phyloP scores from a whole-genome alignment of 148 eudicot species.

The Pouteria glomerata region DNA sequence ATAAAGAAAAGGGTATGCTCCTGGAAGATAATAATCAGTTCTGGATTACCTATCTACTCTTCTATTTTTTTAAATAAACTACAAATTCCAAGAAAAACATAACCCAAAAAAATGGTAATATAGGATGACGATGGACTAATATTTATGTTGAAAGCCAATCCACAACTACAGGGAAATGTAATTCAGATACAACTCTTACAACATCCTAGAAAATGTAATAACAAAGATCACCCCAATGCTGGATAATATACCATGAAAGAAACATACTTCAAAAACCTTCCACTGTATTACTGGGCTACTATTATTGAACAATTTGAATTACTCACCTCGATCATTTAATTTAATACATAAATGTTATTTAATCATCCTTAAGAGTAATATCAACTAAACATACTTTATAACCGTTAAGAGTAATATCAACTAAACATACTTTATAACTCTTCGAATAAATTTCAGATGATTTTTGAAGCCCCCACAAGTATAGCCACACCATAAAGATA shows the following conservation, averaged over 20 bases:
- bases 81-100: background rate
- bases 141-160: background rate
- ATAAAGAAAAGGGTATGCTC: too few relatives aligned
- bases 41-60: background rate
- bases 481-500: background rate
- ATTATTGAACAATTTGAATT: too few relatives aligned
- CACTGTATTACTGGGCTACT: too few relatives aligned
- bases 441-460: too few relatives aligned
- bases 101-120: background rate
- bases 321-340: background rate
- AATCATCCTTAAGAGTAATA: background rate
- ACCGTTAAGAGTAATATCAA: background rate
- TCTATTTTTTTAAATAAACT: background rate
- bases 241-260: background rate
- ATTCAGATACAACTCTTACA: background rate
- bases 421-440: too few relatives aligned
- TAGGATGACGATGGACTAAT: background rate
- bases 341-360: background rate
- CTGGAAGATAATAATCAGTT: too few relatives aligned
- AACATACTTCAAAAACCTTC: background rate
- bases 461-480: background rate
- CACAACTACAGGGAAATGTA: background rate
- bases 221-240: background rate
- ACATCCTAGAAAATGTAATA: background rate
- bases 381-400: background rate